Conservation (phyloP, 1,284 basidiomycete species). For the Austroboletus niveus region DNA sequence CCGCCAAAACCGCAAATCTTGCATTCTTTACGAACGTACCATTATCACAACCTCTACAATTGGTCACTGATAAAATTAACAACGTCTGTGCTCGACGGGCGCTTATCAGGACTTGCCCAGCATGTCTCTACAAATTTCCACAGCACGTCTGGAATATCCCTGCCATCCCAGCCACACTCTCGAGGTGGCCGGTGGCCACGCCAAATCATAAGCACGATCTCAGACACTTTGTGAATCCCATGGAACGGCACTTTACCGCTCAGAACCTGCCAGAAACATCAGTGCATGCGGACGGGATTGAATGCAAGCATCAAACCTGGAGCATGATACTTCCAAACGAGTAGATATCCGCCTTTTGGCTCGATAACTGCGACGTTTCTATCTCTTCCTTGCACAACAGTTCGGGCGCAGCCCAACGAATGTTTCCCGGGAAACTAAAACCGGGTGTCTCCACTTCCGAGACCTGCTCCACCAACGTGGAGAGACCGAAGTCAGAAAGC, state of each 20-base stretch:
- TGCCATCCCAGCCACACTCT: conserved; percentile 23
- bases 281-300: neutral
- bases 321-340: conserved; percentile 32
- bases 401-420: conserved; percentile 30
- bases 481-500: conserved; percentile 32
- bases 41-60: neutral
- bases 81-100: conserved; percentile 14
- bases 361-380: conserved; percentile 18
- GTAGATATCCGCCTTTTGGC: conserved; percentile 19
- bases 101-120: conserved; percentile 15
- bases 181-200: conserved; percentile 4
- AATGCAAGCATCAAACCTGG: conserved; percentile 13
- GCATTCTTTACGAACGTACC: too few relatives aligned
- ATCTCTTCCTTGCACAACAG: conserved; percentile 12
- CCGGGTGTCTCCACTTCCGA: conserved; percentile 16
- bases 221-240: conserved; percentile 10
- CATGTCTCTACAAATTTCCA: conserved; percentile 26
- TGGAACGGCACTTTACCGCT: conserved; percentile 29
- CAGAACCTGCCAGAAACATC: conserved; percentile 14
- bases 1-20: too few relatives aligned
- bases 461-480: conserved; percentile 28
- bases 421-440: conserved; percentile 27
- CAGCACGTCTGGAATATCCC: conserved; percentile 19
- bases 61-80: conserved; percentile 13
- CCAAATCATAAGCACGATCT: conserved; percentile 24